Percentiles rank a stretch among this genome's conserved stretches.
These are phyloP conservation scores for Persicaria tinctoria DNA, from an alignment of 148 eudicot species.

Conservation along the genomic window DNA sequence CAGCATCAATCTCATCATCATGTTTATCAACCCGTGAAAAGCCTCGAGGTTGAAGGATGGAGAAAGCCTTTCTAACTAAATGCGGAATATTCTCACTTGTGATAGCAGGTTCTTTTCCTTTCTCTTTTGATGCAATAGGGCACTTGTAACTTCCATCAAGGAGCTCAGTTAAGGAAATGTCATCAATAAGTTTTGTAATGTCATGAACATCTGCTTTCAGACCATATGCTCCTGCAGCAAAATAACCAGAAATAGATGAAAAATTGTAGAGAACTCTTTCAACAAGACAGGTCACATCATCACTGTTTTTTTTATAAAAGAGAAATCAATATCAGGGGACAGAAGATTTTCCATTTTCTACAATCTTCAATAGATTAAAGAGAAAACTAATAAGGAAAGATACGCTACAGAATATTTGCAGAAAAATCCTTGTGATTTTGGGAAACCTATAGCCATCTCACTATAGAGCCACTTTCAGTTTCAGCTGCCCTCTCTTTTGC, in stretches of 20 bases:
- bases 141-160: slow-evolving; percentile 57
- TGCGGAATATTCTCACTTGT: slow-evolving; percentile 39
- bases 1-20: slow-evolving; percentile 34
- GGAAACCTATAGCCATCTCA: background rate
- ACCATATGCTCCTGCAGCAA: slow-evolving; percentile 53
- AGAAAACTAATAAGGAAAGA: background rate
- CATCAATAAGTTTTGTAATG: slow-evolving; percentile 53
- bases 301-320: background rate
- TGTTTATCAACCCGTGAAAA: slow-evolving; percentile 29
- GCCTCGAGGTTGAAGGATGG: slow-evolving; percentile 46
- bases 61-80: slow-evolving; percentile 58
- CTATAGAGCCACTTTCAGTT: background rate
- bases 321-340: background rate
- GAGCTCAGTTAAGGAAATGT: slow-evolving; percentile 65
- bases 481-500: background rate
- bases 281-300: background rate
- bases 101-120: slow-evolving; percentile 45
- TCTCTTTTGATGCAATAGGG: slow-evolving; percentile 49
- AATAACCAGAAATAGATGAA: background rate
- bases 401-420: background rate
- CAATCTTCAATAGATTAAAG: background rate
- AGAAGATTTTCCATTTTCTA: background rate
- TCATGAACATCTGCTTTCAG: slow-evolving; percentile 62
- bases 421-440: background rate
- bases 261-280: background rate